Conservation (phyloP, 306 rosid species). For the Quercus agrifolia region DNA sequence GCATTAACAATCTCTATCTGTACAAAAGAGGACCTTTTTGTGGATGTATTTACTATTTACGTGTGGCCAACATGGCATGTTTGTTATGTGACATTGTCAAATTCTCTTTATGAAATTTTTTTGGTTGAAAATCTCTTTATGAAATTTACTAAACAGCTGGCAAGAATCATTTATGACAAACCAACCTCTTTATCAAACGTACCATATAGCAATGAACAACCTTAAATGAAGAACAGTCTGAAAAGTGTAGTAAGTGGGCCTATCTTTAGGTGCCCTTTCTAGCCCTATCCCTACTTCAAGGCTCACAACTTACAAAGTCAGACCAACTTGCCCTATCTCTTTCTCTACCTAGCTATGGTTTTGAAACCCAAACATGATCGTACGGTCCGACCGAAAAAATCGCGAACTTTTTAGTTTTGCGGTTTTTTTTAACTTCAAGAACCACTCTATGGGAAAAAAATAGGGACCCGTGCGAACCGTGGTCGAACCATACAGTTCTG, state of each 20-base stretch:
- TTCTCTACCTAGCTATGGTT: neutral
- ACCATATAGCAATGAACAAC: neutral
- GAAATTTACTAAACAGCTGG: neutral
- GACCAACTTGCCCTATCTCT: neutral
- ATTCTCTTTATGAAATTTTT: neutral
- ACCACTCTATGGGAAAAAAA: no score
- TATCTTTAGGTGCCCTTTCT: neutral
- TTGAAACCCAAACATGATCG: no score
- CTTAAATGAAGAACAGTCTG: neutral
- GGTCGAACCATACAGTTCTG: no score
- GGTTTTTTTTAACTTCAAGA: no score
- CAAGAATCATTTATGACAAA: neutral
- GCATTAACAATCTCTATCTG: neutral
- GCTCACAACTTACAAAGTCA: neutral
- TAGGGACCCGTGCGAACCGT: no score
- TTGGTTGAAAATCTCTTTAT: no score
- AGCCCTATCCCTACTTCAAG: neutral
- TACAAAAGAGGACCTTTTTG: neutral
- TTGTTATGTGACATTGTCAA: neutral
- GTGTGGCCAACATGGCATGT: neutral
- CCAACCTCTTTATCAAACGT: slow-evolving; percentile 4
- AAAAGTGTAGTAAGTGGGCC: slow-evolving; percentile 1
- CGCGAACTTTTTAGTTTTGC: no score
- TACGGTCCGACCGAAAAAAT: no score
- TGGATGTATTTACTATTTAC: neutral